These are phyloP conservation scores for Paramecium octaurelia DNA, from an alignment of 73 alveolate species.

Conservation along the genomic window DNA sequence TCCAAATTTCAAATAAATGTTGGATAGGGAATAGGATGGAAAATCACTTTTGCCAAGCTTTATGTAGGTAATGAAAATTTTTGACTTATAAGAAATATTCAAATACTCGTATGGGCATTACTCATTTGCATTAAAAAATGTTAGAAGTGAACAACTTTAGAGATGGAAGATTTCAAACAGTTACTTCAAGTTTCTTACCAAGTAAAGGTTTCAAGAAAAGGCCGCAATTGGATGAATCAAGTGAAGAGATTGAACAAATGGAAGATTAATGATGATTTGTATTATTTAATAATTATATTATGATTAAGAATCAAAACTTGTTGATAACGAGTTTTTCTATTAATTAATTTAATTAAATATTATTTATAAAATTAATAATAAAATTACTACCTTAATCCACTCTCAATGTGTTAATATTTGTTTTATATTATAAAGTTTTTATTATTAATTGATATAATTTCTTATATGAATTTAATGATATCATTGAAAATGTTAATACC, in stretches of 20 bases:
- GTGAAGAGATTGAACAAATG: conserved; percentile 9
- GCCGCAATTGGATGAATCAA: background rate
- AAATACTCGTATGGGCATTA: conserved; percentile 40
- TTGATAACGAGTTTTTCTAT: background rate
- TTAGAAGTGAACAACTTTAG: conserved; percentile 56
- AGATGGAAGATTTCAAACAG: conserved; percentile 61
- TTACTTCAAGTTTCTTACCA: conserved; percentile 18
- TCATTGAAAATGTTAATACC: background rate
- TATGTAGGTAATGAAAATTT: conserved; percentile 37
- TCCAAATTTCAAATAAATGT: conserved; percentile 48
- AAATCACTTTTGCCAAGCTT: conserved; percentile 53
- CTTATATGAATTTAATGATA: background rate
- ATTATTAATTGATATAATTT: background rate
- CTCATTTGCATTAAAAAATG: conserved; percentile 52
- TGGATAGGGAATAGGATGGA: conserved; percentile 52
- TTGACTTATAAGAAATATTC: conserved; percentile 15
- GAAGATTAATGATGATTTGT: background rate
- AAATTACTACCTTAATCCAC: background rate
- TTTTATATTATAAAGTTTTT: background rate
- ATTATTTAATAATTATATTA: background rate
- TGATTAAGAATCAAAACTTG: background rate
- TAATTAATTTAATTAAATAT: background rate
- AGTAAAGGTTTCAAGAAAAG: background rate
- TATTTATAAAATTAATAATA: background rate
- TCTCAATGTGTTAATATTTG: background rate